These are phyloP conservation scores for Chlamydomonas sp. DNA, from an alignment of 139 green algal genomes.

Conservation along the genomic window DNA sequence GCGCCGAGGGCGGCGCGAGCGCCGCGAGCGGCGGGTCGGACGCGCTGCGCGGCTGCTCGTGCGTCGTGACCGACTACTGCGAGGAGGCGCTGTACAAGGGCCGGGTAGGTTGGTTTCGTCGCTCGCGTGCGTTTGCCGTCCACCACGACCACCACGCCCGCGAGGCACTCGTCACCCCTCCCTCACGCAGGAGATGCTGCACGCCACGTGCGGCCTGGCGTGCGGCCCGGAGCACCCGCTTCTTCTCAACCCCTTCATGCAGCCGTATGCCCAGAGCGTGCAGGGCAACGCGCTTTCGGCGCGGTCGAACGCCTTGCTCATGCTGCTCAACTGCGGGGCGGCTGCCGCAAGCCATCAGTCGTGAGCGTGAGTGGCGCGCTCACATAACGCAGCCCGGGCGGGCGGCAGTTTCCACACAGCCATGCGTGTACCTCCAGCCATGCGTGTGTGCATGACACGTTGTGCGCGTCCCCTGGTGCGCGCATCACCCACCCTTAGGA, in stretches of 20 bases:
- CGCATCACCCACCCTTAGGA: too few relatives aligned
- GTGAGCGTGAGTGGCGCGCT: too few relatives aligned
- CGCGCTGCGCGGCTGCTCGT: not conserved
- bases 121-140: not conserved
- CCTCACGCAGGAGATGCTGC: not conserved
- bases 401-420: too few relatives aligned
- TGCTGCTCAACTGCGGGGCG: too few relatives aligned
- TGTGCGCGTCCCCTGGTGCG: too few relatives aligned
- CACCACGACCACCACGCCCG: not conserved
- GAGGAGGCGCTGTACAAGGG: conserved; percentile 7
- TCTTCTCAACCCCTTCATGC: conserved; percentile 13
- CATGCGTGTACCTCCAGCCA: too few relatives aligned
- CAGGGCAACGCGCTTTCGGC: conserved; percentile 1
- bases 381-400: too few relatives aligned
- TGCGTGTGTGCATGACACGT: too few relatives aligned
- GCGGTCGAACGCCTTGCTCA: too few relatives aligned
- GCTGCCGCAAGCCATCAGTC: too few relatives aligned
- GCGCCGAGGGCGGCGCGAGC: too few relatives aligned
- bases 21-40: not conserved
- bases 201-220: not conserved
- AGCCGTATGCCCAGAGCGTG: not conserved
- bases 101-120: not conserved
- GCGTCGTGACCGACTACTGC: conserved; percentile 14
- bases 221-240: not conserved
- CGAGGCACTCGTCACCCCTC: not conserved